Evolutionary conservation across 805 yeast species (phyloP).

Genomic region (Pichia scutulata): DNA sequence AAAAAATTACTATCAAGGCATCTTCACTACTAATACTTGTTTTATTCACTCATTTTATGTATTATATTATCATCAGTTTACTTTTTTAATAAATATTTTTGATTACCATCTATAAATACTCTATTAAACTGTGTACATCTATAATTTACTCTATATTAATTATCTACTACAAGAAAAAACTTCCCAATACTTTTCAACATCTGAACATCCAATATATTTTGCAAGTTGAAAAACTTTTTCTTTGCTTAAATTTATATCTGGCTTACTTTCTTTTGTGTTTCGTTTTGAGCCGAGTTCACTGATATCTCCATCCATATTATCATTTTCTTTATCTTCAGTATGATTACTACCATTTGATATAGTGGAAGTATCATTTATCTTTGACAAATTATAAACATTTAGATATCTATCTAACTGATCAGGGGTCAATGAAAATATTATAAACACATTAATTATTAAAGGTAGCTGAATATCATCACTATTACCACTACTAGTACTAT

Average conservation of each 20-base stretch:
- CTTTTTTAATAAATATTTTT: not conserved
- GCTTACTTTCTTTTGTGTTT: not conserved
- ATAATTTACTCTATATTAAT: not conserved
- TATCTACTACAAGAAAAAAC: slow-evolving; percentile 4
- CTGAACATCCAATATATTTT: slow-evolving; percentile 24
- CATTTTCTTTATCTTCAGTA: not conserved
- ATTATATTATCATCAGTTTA: not conserved
- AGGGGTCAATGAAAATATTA: slow-evolving; percentile 19
- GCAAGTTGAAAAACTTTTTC: slow-evolving; percentile 23
- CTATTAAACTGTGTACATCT: not conserved
- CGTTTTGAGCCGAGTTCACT: not conserved
- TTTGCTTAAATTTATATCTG: not conserved
- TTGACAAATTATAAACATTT: slow-evolving; percentile 15
- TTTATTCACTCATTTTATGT: not conserved
- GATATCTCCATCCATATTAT: not conserved
- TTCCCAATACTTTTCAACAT: slow-evolving; percentile 27
- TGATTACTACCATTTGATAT: not conserved
- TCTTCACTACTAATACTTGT: not conserved
- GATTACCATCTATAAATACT: not conserved
- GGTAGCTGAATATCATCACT: slow-evolving; percentile 14
- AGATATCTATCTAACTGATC: slow-evolving; percentile 16
- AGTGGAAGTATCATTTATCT: not conserved
- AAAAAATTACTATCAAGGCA: not conserved
- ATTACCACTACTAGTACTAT: not conserved
- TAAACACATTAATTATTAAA: slow-evolving; percentile 18